phyloP scores from a whole-genome alignment of 768 basidiomycete genomes.

The Lyophyllum decastes region DNA sequence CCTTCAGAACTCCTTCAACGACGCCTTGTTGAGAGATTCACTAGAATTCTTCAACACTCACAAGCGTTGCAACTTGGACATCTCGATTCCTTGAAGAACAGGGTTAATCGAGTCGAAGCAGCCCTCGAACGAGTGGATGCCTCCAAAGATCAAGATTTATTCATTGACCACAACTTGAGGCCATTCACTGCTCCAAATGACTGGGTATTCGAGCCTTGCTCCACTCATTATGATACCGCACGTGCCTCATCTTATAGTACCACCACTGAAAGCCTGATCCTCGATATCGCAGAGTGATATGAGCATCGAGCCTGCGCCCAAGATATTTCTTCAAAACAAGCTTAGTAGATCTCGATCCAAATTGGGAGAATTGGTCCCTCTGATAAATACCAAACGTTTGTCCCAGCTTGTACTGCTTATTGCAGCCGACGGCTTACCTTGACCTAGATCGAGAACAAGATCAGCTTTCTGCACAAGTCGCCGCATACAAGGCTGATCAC shows the following conservation, averaged over 20 bases:
- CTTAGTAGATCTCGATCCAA: slow-evolving; percentile 60
- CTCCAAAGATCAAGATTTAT: slow-evolving; percentile 66
- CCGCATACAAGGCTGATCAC: slow-evolving; percentile 48
- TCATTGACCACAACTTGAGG: slow-evolving; percentile 70
- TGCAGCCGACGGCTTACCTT: slow-evolving; percentile 9
- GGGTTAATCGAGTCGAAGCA: slow-evolving; percentile 44
- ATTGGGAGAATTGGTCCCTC: slow-evolving; percentile 59
- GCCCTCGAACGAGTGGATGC: slow-evolving; percentile 56
- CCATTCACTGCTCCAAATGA: slow-evolving; percentile 65
- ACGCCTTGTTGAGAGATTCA: slow-evolving; percentile 56
- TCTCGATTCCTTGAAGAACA: slow-evolving; percentile 57
- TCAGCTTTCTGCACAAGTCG: slow-evolving; percentile 46
- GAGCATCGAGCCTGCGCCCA: slow-evolving; percentile 68
- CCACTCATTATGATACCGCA: slow-evolving; percentile 76
- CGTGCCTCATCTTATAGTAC: slow-evolving; percentile 19
- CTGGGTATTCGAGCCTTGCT: slow-evolving; percentile 77
- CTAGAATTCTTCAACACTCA: slow-evolving; percentile 55
- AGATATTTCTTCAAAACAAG: slow-evolving; percentile 81
- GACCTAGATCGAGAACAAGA: slow-evolving; percentile 55
- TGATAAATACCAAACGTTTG: slow-evolving; percentile 66
- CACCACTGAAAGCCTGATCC: not conserved
- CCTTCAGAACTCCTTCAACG: slow-evolving; percentile 68
- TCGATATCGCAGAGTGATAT: slow-evolving; percentile 53
- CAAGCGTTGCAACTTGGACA: slow-evolving; percentile 62
- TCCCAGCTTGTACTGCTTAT: not conserved